phyloP scores from a whole-genome alignment of 352 stramenopile genomes.

The Phytophthora kernoviae region DNA sequence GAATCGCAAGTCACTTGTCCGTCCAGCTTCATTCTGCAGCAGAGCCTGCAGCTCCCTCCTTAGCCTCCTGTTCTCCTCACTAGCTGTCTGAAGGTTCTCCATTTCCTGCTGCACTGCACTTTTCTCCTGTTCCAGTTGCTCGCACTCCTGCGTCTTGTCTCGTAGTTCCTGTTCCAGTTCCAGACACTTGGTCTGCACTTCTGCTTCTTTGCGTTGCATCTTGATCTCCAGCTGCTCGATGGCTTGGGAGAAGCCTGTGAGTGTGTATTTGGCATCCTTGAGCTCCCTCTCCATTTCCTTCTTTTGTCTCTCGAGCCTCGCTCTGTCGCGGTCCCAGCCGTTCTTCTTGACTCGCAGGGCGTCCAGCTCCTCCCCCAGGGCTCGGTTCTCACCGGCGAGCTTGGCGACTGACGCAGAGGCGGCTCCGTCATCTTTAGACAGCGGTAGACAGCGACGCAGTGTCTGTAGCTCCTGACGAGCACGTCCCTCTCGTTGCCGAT shows the following conservation, averaged over 20 bases:
- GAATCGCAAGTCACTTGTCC: slow-evolving; percentile 20
- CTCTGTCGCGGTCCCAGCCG: slow-evolving; percentile 47
- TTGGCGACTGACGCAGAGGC: slow-evolving; percentile 39
- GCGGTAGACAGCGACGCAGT: slow-evolving; percentile 44
- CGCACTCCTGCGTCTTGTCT: slow-evolving; percentile 47
- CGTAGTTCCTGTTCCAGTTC: slow-evolving; percentile 57
- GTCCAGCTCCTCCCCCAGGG: slow-evolving; percentile 67
- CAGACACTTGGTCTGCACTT: slow-evolving; percentile 60
- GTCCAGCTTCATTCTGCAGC: slow-evolving; percentile 8
- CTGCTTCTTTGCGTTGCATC: slow-evolving; percentile 71
- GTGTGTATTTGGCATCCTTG: slow-evolving; percentile 56
- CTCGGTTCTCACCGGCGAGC: slow-evolving; percentile 60
- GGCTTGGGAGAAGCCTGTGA: slow-evolving; percentile 65
- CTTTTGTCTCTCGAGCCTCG: slow-evolving; percentile 47
- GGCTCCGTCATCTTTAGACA: slow-evolving; percentile 28
- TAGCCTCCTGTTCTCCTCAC: slow-evolving; percentile 46
- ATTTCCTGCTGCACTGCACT: slow-evolving; percentile 21
- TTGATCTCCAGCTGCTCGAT: slow-evolving; percentile 82
- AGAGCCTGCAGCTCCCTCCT: slow-evolving; percentile 41
- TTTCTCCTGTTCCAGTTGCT: slow-evolving; percentile 38
- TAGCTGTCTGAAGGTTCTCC: slow-evolving; percentile 49
- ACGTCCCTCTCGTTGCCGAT: slow-evolving; percentile 73
- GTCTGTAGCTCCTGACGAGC: slow-evolving; percentile 68
- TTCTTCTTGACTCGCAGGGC: slow-evolving; percentile 41
- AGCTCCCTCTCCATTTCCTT: slow-evolving; percentile 63